These are phyloP conservation scores for Rhodocollybia butyracea DNA, from an alignment of 768 basidiomycete species.

Conservation along the genomic window DNA sequence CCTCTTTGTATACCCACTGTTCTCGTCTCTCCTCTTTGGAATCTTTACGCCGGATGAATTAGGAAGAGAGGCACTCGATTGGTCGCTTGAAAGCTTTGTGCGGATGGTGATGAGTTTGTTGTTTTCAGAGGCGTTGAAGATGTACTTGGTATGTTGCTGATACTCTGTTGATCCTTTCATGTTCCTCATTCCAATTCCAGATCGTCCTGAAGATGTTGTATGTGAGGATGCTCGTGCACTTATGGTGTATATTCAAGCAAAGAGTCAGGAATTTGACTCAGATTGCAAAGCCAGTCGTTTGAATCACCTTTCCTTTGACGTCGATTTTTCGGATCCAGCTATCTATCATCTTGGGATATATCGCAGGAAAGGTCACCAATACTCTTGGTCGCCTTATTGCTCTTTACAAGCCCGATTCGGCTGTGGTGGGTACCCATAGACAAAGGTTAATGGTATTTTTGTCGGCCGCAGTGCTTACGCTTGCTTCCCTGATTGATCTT, in stretches of 20 bases:
- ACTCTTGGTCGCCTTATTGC: constrained; percentile 92
- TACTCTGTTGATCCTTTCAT: not conserved
- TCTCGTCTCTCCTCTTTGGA: too few relatives aligned
- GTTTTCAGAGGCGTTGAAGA: constrained; percentile 91
- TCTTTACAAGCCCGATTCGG: constrained; percentile 85
- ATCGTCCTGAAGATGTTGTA: constrained; percentile 45
- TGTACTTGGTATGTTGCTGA: constrained; percentile 70
- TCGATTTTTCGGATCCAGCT: constrained; percentile 51
- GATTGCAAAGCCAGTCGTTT: constrained; percentile 61
- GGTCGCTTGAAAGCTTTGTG: constrained; percentile 82
- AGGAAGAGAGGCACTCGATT: constrained; percentile 85
- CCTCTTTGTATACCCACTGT: too few relatives aligned
- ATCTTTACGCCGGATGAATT: constrained; percentile 88
- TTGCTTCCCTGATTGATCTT: not conserved
- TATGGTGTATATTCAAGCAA: constrained; percentile 76
- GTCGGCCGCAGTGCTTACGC: not conserved
- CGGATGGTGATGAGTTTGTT: constrained; percentile 90
- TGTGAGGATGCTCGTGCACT: constrained; percentile 86
- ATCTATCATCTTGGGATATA: constrained; percentile 89
- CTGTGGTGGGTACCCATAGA: constrained; percentile 91
- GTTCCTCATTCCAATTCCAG: not conserved
- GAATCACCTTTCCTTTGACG: not conserved
- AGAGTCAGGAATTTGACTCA: constrained; percentile 73
- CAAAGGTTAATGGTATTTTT: constrained; percentile 37
- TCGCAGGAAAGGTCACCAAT: constrained; percentile 86